phyloP scores from a whole-genome alignment of 2,329 filamentous ascomycete species.

The Chaetoscypha palmicola region DNA sequence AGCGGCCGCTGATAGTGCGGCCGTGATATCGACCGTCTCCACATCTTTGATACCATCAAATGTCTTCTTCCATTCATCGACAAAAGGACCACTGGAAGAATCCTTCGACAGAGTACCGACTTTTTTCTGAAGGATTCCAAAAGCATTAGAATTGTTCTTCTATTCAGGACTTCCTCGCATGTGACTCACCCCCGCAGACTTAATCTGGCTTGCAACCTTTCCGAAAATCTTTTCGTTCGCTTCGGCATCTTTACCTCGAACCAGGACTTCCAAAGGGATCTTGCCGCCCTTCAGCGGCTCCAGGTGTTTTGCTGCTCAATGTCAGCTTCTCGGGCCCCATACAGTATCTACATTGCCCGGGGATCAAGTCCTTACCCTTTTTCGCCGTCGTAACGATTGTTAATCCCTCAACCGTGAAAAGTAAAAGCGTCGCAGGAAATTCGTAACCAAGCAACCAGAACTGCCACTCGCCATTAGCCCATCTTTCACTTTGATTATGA shows the following conservation, averaged over 20 bases:
- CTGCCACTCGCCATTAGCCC: no score
- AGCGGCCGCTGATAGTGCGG: slow-evolving; percentile 73
- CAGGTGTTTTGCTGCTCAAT: slow-evolving; percentile 71
- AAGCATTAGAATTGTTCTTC: slow-evolving; percentile 9
- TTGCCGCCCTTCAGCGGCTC: slow-evolving; percentile 89
- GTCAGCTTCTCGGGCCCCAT: slow-evolving; percentile 32
- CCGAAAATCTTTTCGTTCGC: slow-evolving; percentile 88
- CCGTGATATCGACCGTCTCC: slow-evolving; percentile 80
- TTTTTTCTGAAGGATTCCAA: slow-evolving; percentile 60
- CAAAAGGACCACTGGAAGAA: slow-evolving; percentile 76
- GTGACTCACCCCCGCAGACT: slow-evolving; percentile 68
- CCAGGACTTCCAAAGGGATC: slow-evolving; percentile 83
- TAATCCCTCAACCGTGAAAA: slow-evolving; percentile 80
- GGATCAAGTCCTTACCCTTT: slow-evolving; percentile 68
- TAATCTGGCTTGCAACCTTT: slow-evolving; percentile 79
- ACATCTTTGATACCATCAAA: slow-evolving; percentile 74
- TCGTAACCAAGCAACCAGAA: slow-evolving; percentile 99
- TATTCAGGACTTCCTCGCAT: not conserved
- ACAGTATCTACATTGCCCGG: no score
- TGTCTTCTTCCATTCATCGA: slow-evolving; percentile 90
- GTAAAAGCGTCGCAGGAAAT: slow-evolving; percentile 90
- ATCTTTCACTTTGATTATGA: no score
- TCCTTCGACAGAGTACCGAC: slow-evolving; percentile 83
- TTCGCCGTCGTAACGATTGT: slow-evolving; percentile 95
- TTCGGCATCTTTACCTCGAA: slow-evolving; percentile 84